A percentile compares a stretch with the other conserved stretches of the same genome.
Conservation (phyloP, 2,329 filamentous ascomycete species). For the Blastomyces gilchristii region DNA sequence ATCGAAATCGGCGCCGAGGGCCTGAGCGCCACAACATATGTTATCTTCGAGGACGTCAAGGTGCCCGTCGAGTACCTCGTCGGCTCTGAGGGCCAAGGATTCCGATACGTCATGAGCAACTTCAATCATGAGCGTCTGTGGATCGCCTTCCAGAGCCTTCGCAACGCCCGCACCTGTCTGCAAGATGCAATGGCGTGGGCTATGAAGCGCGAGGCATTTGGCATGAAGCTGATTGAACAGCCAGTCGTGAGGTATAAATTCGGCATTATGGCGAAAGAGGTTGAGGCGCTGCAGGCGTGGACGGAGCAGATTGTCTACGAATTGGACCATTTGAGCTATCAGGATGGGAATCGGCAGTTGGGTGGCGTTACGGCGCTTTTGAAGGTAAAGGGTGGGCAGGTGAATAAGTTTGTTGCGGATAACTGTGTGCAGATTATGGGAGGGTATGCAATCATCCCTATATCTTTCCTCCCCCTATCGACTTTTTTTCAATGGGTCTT, state of each 20-base stretch:
- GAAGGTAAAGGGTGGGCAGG: constrained; percentile 9
- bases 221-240: constrained; percentile 71
- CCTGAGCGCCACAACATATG: constrained; percentile 3
- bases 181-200: constrained; percentile 84
- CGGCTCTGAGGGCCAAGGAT: constrained; percentile 75
- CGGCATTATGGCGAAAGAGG: constrained; percentile 3
- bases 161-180: constrained; percentile 57
- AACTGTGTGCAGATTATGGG: constrained; percentile 14
- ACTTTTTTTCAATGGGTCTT: neutral
- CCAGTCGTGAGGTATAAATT: constrained; percentile 51
- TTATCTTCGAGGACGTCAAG: constrained; percentile 66
- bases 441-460: constrained; percentile 3
- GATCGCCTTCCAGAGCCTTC: constrained; percentile 58
- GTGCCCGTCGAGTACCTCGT: constrained; percentile 69
- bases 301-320: constrained; percentile 7
- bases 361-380: constrained; percentile 6
- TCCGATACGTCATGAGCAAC: constrained; percentile 73
- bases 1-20: constrained; percentile 3
- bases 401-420: constrained; percentile 10
- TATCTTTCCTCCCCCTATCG: neutral
- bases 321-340: constrained; percentile 6
- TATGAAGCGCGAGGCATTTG: constrained; percentile 76
- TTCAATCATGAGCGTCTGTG: constrained; percentile 82
- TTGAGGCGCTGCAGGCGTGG: constrained; percentile 5
- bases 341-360: constrained; percentile 5